Conservation (phyloP, 1,284 basidiomycete species). For the Ceratobasidium sp. region DNA sequence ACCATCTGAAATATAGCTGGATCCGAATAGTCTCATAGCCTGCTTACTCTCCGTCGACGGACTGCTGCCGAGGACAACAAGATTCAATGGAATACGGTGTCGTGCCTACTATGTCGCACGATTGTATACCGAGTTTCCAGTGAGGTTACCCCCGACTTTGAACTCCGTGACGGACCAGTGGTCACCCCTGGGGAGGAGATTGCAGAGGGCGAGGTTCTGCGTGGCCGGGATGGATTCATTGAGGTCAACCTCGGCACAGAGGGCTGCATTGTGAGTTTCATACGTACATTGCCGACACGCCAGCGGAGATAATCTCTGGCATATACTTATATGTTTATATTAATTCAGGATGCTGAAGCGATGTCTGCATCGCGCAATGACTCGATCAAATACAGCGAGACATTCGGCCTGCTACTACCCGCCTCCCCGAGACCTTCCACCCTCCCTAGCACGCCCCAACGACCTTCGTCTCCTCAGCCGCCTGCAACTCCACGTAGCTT, state of each 20-base stretch:
- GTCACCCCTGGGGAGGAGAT: conserved; percentile 69
- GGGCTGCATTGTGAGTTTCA: conserved; percentile 61
- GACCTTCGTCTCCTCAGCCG: conserved; percentile 48
- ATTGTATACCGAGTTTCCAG: conserved; percentile 72
- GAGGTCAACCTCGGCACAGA: conserved; percentile 60
- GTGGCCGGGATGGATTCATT: conserved; percentile 71
- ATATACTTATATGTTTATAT: conserved; percentile 3
- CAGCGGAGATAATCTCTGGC: background rate
- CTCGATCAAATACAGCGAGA: conserved; percentile 12
- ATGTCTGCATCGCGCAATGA: conserved; percentile 29
- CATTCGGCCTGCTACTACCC: conserved; percentile 41
- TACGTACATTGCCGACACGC: background rate
- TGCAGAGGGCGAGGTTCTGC: conserved; percentile 72
- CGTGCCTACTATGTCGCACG: conserved; percentile 70
- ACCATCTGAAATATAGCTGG: conserved; percentile 40
- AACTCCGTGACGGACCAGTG: conserved; percentile 68
- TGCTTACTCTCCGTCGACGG: conserved; percentile 62
- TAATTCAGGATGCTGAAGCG: conserved; percentile 40
- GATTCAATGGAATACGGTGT: conserved; percentile 60
- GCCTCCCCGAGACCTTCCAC: conserved; percentile 17
- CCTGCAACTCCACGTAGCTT: conserved; percentile 52
- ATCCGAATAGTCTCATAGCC: conserved; percentile 68
- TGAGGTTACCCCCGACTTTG: conserved; percentile 61
- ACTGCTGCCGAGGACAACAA: conserved; percentile 45
- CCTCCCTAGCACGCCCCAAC: conserved; percentile 41